Evolutionary conservation across 2,329 filamentous ascomycete species (phyloP).

Genomic region (Knoxdaviesia capensis): DNA sequence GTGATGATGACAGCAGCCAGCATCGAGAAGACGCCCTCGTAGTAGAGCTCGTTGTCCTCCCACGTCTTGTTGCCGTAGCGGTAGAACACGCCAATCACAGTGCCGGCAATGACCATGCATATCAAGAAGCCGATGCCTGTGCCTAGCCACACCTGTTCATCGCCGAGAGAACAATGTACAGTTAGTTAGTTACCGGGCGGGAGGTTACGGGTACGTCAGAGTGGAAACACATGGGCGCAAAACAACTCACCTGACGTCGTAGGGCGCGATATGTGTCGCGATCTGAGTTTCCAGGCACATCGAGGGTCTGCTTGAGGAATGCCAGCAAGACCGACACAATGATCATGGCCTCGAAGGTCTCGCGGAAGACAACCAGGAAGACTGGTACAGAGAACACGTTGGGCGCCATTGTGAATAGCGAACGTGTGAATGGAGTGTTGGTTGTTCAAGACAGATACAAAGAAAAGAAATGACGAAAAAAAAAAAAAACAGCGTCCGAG

Average conservation of each 20-base stretch:
- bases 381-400: conserved; percentile 62
- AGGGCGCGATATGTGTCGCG: conserved; percentile 1
- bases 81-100: conserved; percentile 56
- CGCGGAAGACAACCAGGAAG: conserved; percentile 82
- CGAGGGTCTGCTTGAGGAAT: conserved; percentile 65
- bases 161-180: too few relatives aligned
- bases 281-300: conserved; percentile 7
- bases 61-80: conserved; percentile 30
- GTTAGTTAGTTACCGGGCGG: too few relatives aligned
- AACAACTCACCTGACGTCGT: conserved; percentile 2
- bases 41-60: conserved; percentile 50
- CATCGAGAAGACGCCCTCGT: conserved; percentile 62
- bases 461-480: too few relatives aligned
- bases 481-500: too few relatives aligned
- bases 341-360: conserved; percentile 65
- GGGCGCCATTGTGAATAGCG: conserved; percentile 27
- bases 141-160: conserved; percentile 41
- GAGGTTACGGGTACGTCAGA: too few relatives aligned
- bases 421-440: neutral
- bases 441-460: too few relatives aligned
- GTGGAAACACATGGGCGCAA: too few relatives aligned
- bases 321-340: conserved; percentile 70
- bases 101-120: conserved; percentile 43
- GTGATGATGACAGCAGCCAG: conserved; percentile 65
- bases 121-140: conserved; percentile 40